Percentiles rank a stretch among this genome's conserved stretches.
phyloP scores from a whole-genome alignment of 495 filamentous ascomycete genomes.

The Thermochaetoides thermophila region DNA sequence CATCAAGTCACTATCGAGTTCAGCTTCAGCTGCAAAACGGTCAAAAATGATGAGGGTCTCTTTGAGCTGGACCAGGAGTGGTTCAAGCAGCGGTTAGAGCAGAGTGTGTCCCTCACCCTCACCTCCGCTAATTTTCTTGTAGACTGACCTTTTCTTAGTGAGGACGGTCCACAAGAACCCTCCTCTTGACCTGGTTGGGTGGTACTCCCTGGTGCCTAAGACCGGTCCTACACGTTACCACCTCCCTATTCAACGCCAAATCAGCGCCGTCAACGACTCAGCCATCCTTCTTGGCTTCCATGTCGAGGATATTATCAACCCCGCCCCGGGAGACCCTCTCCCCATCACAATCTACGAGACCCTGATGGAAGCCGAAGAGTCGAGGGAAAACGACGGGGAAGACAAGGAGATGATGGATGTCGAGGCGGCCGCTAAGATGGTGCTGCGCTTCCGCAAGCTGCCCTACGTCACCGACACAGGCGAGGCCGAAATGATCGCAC shows the following conservation, averaged over 20 bases:
- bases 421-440: constrained; percentile 34
- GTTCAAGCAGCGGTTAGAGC: constrained; percentile 68
- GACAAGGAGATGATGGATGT: constrained; percentile 65
- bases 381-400: constrained; percentile 25
- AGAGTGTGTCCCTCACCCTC: constrained; percentile 47
- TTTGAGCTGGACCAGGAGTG: constrained; percentile 47
- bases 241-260: constrained; percentile 61
- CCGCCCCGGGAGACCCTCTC: constrained; percentile 55
- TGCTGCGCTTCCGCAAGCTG: constrained; percentile 66
- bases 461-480: constrained; percentile 82
- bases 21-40: constrained; percentile 66
- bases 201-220: constrained; percentile 73
- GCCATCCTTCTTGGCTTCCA: constrained; percentile 82
- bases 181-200: constrained; percentile 76
- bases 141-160: constrained; percentile 34
- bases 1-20: constrained; percentile 83
- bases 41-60: constrained; percentile 32
- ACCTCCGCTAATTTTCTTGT: background rate
- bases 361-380: constrained; percentile 50
- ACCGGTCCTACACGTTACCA: constrained; percentile 53
- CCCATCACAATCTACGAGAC: constrained; percentile 85
- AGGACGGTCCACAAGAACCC: constrained; percentile 78
- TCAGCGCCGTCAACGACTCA: constrained; percentile 70
- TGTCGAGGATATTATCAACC: constrained; percentile 37
- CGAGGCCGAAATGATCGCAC: constrained; percentile 92